Percentiles rank a stretch among this genome's conserved stretches.
Conservation (phyloP, 306 rosid genomes). For the Dalbergia oliveri region DNA sequence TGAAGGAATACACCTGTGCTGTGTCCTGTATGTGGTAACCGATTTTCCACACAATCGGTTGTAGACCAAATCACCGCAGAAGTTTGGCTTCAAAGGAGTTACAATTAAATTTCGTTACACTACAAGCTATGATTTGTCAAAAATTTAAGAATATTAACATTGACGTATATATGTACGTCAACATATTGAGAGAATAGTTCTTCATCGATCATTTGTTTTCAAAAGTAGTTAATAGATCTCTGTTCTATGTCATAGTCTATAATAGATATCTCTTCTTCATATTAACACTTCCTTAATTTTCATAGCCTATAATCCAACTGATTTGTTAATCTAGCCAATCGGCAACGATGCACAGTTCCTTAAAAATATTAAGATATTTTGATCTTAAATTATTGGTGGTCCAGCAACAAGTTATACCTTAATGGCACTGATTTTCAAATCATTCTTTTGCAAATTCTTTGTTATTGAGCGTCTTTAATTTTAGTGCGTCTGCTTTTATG, state of each 20-base stretch:
- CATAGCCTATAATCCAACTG: background rate
- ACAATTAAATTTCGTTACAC: background rate
- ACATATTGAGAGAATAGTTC: too few species aligned
- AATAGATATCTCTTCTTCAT: too few species aligned
- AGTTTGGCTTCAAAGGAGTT: background rate
- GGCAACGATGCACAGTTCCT: background rate
- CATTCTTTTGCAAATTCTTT: slow-evolving; percentile 36
- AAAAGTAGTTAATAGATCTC: too few species aligned
- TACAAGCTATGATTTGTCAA: too few species aligned
- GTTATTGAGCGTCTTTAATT: background rate
- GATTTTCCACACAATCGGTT: background rate
- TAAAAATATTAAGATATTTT: slow-evolving; percentile 48
- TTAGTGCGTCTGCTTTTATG: slow-evolving; percentile 28
- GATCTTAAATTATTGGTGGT: slow-evolving; percentile 55
- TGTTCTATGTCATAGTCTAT: too few species aligned
- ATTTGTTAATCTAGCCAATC: slow-evolving; percentile 5
- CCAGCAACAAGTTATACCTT: slow-evolving; percentile 32
- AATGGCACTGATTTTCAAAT: slow-evolving; percentile 38
- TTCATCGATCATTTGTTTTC: too few species aligned
- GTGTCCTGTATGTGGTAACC: too few species aligned
- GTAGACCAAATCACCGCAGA: too few species aligned
- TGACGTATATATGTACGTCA: too few species aligned
- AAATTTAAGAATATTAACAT: too few species aligned
- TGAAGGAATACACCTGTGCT: background rate
- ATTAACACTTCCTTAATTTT: background rate